Base-by-base conservation (phyloP, 2,329 filamentous ascomycete species). In the Fusarium mundagurra region DNA sequence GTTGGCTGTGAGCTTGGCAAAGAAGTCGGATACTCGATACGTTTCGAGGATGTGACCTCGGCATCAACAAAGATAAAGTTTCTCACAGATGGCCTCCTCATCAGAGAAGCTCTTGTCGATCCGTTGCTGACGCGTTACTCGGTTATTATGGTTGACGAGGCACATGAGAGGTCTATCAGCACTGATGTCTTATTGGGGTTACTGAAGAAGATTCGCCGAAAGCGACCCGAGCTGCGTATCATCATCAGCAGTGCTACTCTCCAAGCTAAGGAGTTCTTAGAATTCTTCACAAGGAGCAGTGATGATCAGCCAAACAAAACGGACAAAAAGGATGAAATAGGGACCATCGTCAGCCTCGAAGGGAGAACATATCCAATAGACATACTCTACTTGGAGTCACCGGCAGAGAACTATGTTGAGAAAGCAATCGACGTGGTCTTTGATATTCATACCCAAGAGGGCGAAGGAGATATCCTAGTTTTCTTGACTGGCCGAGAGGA, bases 81-180 rank as follows among this genome's bases (percentile, higher is more conserved):
- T 80, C 85, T 98, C 72, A 99, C 96, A 1, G 96, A 99, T 84
- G 96, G 96, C 1, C 87, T 99, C 55, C 88, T 99, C 38, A 90
- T 99, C 61, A 88, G 96, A 78, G 96, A 99, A 83, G 96, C 96
- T 34, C 88, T 99, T 9, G 94, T 98, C 8, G 96, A 99, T 82
- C 96, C 96, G 18, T 84, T 98, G 8, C 84, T 99, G 41, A 96
- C 94, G 27, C 90, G 94, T 17, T 99, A 99, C 81, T 97, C 95
- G 0, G 93, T 98, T 50, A 94, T 99, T 77, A 98, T 99, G 94
- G 93, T 99, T 13, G 96, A 99, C 80, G 96, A 98, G 83, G 96
- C 96, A 12, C 96, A 99, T 80, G 96, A 98, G 83, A 89, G 96
- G 61, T 98, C 95, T 55, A 89, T 98, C 67, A 97, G 94, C 81